Percentiles rank a stretch among this genome's conserved stretches.
phyloP scores from a whole-genome alignment of 306 rosid genomes.

The Lablab purpureus region DNA sequence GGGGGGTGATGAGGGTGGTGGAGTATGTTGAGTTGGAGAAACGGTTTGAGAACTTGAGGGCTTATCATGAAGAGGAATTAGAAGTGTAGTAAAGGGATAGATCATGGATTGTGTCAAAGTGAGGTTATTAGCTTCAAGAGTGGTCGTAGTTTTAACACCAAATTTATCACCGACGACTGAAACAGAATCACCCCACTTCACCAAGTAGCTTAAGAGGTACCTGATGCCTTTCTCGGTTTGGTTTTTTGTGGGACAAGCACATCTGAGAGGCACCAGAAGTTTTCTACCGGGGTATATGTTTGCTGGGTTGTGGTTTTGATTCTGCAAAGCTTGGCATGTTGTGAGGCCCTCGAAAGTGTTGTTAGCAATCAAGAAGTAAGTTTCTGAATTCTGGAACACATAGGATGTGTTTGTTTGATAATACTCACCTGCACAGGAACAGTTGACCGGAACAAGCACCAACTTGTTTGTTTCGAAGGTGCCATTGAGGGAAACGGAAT shows the following conservation, averaged over 20 bases:
- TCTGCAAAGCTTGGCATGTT: conserved; percentile 73
- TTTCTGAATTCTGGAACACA: conserved; percentile 47
- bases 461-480: conserved; percentile 61
- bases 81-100: conserved; percentile 64
- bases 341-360: conserved; percentile 76
- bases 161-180: conserved; percentile 49
- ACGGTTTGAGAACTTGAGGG: conserved; percentile 61
- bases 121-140: conserved; percentile 72
- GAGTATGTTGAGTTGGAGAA: conserved; percentile 45
- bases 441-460: conserved; percentile 74
- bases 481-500: conserved; percentile 55
- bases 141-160: conserved; percentile 37
- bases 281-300: conserved; percentile 48
- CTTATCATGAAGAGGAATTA: conserved; percentile 73
- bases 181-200: conserved; percentile 56
- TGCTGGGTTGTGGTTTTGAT: conserved; percentile 50
- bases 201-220: conserved; percentile 66
- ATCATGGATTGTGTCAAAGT: conserved; percentile 40
- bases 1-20: conserved; percentile 51
- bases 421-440: conserved; percentile 76
- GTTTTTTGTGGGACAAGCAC: conserved; percentile 90
- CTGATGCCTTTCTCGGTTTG: conserved; percentile 64
- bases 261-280: conserved; percentile 78
- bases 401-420: conserved; percentile 74
- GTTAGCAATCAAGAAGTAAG: conserved; percentile 50